Base-by-base conservation (phyloP, 805 yeast species). In the Lachancea lanzarotensis region DNA sequence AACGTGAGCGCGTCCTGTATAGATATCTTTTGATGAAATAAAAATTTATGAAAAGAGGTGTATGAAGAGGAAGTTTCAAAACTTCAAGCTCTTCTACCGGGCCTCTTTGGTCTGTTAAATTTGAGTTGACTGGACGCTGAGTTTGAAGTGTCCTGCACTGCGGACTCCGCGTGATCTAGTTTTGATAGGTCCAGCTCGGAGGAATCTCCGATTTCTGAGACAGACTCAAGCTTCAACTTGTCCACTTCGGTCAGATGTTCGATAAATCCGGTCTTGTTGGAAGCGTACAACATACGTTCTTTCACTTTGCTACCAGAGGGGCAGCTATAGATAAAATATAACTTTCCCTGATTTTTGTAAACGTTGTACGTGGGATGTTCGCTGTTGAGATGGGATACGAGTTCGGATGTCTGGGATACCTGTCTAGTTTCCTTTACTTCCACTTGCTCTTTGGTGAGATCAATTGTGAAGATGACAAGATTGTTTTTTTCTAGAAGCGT, bases 201-300 rank as follows among this genome's bases (percentile, higher is more conserved):
- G 15, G 84, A 67, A 59, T 84, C 91, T 10, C 93, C 93, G 43
- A 81, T 79, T 60, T 84, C 93, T 18, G 84, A 59, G 11, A 71
- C 61, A 41, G 75, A 75, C 30, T 70, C 70, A 19, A 81, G 61
- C 9, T 60, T 57, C 30, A 72, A 53, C 1, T 59, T 60, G 36
- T 65, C 66, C 7, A 57, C 46, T 16, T 58, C 49, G 48, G 73
- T 70, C 57, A 84, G 67, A 46, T 74, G 71, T 38, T 69, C 71
- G 29, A 80, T 63, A 44, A 84, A 72, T 7, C 82, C 84, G 42
- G 71, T 73, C 58, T 81, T 83, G 49, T 82, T 83, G 2, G 95
- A 77, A 1, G 98, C 98, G 58, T 89, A 88, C 41, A 89, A 63
- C 97, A 91, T 91, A 55, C 98, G 76, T 42, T 89, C 93, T 63